Percentiles rank a stretch among this genome's conserved stretches.
Evolutionary conservation across 768 basidiomycete species (phyloP).

Genomic region (Baorangia bicolor): DNA sequence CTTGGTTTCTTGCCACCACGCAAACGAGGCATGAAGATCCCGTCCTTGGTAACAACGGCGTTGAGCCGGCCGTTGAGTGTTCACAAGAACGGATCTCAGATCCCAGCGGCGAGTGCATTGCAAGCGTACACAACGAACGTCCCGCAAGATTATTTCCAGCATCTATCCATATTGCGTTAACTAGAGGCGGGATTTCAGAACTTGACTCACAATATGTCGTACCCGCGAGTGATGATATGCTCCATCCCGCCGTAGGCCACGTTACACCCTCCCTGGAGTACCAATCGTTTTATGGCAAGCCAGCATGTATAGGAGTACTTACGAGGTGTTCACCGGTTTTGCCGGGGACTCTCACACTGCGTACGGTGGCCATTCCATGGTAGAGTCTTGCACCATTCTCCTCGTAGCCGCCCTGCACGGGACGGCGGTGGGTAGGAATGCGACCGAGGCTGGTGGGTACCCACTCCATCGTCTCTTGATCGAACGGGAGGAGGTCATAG

Average conservation of each 20-base stretch:
- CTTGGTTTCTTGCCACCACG: background rate
- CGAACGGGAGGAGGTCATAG: constrained; percentile 75
- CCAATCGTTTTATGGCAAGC: background rate
- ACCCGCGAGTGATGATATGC: constrained; percentile 37
- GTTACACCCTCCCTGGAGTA: constrained; percentile 40
- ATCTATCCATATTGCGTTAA: constrained; percentile 25
- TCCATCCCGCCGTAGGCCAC: constrained; percentile 42
- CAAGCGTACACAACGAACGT: background rate
- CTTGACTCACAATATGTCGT: constrained; percentile 43
- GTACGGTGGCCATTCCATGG: constrained; percentile 57
- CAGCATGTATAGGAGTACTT: constrained; percentile 17
- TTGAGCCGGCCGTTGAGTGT: background rate
- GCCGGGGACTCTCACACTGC: constrained; percentile 63
- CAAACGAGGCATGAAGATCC: background rate
- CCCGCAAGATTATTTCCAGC: constrained; percentile 33
- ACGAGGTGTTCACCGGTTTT: constrained; percentile 74
- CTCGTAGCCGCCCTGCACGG: constrained; percentile 77
- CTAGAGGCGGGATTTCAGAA: background rate
- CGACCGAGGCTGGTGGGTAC: constrained; percentile 59
- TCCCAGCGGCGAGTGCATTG: background rate
- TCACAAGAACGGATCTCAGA: background rate
- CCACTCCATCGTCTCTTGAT: constrained; percentile 69
- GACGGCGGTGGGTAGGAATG: constrained; percentile 55
- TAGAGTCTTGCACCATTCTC: constrained; percentile 64
- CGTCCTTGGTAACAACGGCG: background rate